A percentile compares a stretch with the other conserved stretches of the same genome.
phyloP scores from a whole-genome alignment of 1,284 basidiomycete species.

The Coniferiporia sulphurascens region DNA sequence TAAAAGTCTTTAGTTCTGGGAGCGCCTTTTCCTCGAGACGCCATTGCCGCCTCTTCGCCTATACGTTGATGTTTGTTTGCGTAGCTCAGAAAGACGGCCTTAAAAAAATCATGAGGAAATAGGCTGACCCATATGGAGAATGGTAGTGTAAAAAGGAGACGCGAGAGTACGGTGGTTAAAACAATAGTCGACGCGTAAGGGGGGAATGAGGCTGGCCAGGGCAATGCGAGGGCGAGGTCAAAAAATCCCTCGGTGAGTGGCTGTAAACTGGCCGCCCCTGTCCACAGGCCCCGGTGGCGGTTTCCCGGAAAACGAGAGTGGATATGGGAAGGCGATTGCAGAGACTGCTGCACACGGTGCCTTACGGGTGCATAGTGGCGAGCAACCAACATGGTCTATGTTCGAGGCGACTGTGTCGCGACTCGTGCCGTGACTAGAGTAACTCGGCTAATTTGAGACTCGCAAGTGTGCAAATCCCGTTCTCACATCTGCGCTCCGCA shows the following conservation, averaged over 20 bases:
- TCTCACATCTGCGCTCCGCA: too few species aligned
- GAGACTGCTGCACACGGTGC: background rate
- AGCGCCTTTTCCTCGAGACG: constrained; percentile 63
- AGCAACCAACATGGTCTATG: constrained; percentile 3
- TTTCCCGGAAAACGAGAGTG: background rate
- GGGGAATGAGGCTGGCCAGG: constrained; percentile 59
- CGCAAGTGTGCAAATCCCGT: too few species aligned
- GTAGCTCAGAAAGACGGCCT: background rate
- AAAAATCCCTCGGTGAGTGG: constrained; percentile 46
- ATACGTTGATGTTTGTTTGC: constrained; percentile 8
- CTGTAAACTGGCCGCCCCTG: constrained; percentile 34
- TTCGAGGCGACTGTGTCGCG: too few species aligned
- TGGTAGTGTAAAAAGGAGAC: constrained; percentile 66
- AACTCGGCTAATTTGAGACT: too few species aligned
- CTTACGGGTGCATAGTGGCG: constrained; percentile 2
- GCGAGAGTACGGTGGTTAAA: constrained; percentile 60
- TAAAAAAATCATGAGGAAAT: background rate
- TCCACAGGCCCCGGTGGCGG: constrained; percentile 31
- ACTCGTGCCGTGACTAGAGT: background rate
- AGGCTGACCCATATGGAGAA: constrained; percentile 73
- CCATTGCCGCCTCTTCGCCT: constrained; percentile 64
- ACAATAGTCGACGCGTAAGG: constrained; percentile 77
- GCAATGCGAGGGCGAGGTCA: constrained; percentile 64
- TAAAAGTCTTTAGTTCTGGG: constrained; percentile 57
- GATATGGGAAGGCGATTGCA: background rate